Evolutionary conservation across 2,329 filamentous ascomycete genomes (phyloP).

Genomic region (Sporothrix sp.): DNA sequence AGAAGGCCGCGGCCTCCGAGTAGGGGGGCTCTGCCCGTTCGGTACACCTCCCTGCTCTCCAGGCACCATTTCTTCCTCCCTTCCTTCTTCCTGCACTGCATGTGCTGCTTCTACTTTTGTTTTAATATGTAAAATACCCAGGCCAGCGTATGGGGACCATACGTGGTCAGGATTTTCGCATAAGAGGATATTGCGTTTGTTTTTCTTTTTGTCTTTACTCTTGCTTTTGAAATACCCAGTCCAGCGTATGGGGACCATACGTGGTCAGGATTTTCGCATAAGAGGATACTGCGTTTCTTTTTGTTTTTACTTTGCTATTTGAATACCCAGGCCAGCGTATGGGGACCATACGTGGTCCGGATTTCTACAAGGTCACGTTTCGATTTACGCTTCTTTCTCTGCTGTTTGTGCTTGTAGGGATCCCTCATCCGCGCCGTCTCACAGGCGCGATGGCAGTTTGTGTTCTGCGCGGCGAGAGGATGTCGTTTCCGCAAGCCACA

Average conservation of each 20-base stretch:
- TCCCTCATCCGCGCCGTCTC: too few species aligned
- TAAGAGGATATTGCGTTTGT: neutral
- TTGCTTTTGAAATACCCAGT: neutral
- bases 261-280: slow-evolving; percentile 6
- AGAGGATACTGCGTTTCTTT: neutral
- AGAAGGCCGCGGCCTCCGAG: neutral
- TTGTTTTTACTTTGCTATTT: neutral
- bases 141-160: slow-evolving; percentile 11
- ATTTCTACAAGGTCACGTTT: slow-evolving; percentile 4
- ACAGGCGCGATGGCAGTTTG: too few species aligned
- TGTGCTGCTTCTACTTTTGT: neutral
- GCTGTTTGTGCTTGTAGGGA: too few species aligned
- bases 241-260: slow-evolving; percentile 12
- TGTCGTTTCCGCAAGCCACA: too few species aligned
- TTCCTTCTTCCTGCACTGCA: neutral
- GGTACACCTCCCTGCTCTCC: neutral
- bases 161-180: slow-evolving; percentile 6
- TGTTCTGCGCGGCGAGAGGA: too few species aligned
- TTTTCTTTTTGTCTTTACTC: neutral
- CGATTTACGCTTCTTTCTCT: neutral
- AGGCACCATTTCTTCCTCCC: neutral
- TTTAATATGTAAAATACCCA: slow-evolving; percentile 3
- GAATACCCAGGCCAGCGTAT: slow-evolving; percentile 12
- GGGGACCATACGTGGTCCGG: slow-evolving; percentile 12
- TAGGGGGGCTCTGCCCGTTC: neutral